Evolutionary conservation across 345 rosid species (phyloP), one percentile per base, ranked within the genome.

Genomic region (Pseudoturritis turrita): DNA sequence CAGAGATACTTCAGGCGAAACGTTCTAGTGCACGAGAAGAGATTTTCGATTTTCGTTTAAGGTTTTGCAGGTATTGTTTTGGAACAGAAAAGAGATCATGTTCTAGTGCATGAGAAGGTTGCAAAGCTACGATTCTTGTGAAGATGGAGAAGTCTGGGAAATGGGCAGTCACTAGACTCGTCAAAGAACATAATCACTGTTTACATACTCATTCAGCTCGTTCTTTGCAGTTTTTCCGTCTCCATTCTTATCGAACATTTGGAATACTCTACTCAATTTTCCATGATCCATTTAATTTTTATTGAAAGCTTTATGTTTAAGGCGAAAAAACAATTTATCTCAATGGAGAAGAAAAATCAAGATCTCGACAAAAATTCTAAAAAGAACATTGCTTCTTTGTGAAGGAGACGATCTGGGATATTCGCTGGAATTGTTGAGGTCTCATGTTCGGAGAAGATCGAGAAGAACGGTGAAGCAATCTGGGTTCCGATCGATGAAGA

Each of bases 141-240:
- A 89, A 89, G 78, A 82, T 87, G 88, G 92, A 89, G 65, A 89
- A 85, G 70, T 83, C 87, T 17, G 92, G 88, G 68, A 89, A 87
- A 80, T 89, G 96, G 96, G 82, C 84, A 45, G 89, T 89, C 26
- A 83, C 96, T 15, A 87, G 92, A 86, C 87, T 89, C 59, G 88
- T 72, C 19, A 89, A 82, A 78, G 89, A 85, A 68, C 96, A 89
- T 71, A 89, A 85, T 69, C 96, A 89, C 77, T 86, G n/a, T n/a
- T n/a, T n/a, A n/a, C 90, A 58, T 82, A 76, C 0, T 54, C 79
- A 7, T 29, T 62, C 3, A 76, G 65, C 46, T 76, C 79, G 17
- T 76, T 70, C 29, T 77, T 77, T 12, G 76, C 74, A 51, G 71
- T 71, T 26, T 67, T 46, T 0, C 80, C 80, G 11, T 77, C 80